Conservation (phyloP, 106 monocot genomes). For the Acorus calamus region DNA sequence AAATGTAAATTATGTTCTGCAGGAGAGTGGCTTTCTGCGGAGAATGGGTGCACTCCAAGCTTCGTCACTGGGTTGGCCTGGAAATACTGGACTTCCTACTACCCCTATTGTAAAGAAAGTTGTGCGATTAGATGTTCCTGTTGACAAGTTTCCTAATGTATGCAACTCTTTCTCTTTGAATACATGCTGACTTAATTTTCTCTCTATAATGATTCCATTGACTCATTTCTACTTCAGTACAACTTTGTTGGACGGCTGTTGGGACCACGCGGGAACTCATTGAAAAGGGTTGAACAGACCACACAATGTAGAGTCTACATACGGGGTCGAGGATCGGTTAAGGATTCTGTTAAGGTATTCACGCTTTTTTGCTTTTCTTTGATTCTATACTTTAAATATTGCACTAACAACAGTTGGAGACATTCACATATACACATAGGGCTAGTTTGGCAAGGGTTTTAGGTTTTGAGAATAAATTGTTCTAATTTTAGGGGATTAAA, state of each 20-base stretch:
- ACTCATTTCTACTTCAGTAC: slow-evolving; percentile 25
- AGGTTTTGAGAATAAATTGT: too few relatives aligned
- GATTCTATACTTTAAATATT: too few relatives aligned
- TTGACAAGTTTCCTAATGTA: slow-evolving; percentile 88
- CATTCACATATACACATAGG: too few relatives aligned
- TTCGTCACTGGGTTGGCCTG: slow-evolving; percentile 60
- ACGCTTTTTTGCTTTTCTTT: too few relatives aligned
- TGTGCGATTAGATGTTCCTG: slow-evolving; percentile 80
- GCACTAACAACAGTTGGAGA: too few relatives aligned
- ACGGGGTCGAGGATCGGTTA: slow-evolving; percentile 82
- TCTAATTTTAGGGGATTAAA: too few relatives aligned
- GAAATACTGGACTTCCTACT: slow-evolving; percentile 31
- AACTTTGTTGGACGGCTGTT: slow-evolving; percentile 89
- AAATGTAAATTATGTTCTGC: slow-evolving; percentile 5
- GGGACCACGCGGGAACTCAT: slow-evolving; percentile 89
- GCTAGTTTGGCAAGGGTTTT: too few relatives aligned
- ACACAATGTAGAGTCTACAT: slow-evolving; percentile 92
- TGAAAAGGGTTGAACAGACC: slow-evolving; percentile 86
- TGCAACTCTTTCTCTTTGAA: slow-evolving; percentile 11
- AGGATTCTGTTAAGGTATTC: slow-evolving; percentile 76
- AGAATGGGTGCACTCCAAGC: slow-evolving; percentile 42
- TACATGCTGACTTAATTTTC: background rate
- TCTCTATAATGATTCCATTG: background rate
- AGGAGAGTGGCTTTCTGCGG: slow-evolving; percentile 60
- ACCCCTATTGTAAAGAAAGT: slow-evolving; percentile 77